Percentiles rank a stretch among this genome's conserved stretches.
These are phyloP conservation scores for Barbatosphaeria neglecta DNA, from an alignment of 495 filamentous ascomycete genomes.

Conservation along the genomic window DNA sequence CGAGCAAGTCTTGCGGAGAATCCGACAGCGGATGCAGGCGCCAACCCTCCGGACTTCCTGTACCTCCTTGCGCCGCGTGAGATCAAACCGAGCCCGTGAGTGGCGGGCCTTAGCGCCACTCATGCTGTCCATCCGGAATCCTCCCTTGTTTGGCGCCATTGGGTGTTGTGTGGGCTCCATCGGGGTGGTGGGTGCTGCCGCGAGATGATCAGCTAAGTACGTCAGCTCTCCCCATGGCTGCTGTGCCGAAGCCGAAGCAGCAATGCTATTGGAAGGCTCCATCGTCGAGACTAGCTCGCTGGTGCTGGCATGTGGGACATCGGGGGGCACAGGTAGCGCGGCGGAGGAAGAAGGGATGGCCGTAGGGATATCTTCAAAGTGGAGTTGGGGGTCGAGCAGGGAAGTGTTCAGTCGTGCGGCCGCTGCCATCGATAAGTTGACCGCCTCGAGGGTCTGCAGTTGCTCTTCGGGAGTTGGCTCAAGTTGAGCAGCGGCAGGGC, in stretches of 20 bases:
- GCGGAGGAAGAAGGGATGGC: slow-evolving; percentile 9
- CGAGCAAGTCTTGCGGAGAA: slow-evolving; percentile 80
- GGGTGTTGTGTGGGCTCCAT: slow-evolving; percentile 5
- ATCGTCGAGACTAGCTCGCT: slow-evolving; percentile 4
- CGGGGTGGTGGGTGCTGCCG: slow-evolving; percentile 2
- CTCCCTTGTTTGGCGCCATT: slow-evolving; percentile 21
- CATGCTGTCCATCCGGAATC: slow-evolving; percentile 28
- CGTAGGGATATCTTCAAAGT: slow-evolving; percentile 21
- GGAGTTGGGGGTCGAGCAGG: slow-evolving; percentile 38
- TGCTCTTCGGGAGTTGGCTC: slow-evolving; percentile 24
- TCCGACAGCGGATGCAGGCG: slow-evolving; percentile 76
- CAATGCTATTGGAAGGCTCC: slow-evolving; percentile 4
- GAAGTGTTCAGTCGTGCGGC: slow-evolving; percentile 34
- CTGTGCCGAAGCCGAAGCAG: slow-evolving; percentile 7
- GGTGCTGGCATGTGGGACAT: slow-evolving; percentile 1
- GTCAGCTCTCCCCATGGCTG: slow-evolving; percentile 35
- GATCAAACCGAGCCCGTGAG: slow-evolving; percentile 54
- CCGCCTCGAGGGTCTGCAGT: slow-evolving; percentile 20
- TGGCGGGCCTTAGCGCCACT: slow-evolving; percentile 26
- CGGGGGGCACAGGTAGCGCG: neutral
- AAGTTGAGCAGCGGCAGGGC: too few relatives aligned
- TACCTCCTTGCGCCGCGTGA: slow-evolving; percentile 61
- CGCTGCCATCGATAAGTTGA: slow-evolving; percentile 31
- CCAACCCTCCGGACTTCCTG: slow-evolving; percentile 69
- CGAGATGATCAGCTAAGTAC: slow-evolving; percentile 24